A percentile compares a stretch with the other conserved stretches of the same genome.
phyloP scores from a whole-genome alignment of 306 rosid genomes.

The Cucurbita ficifolia region DNA sequence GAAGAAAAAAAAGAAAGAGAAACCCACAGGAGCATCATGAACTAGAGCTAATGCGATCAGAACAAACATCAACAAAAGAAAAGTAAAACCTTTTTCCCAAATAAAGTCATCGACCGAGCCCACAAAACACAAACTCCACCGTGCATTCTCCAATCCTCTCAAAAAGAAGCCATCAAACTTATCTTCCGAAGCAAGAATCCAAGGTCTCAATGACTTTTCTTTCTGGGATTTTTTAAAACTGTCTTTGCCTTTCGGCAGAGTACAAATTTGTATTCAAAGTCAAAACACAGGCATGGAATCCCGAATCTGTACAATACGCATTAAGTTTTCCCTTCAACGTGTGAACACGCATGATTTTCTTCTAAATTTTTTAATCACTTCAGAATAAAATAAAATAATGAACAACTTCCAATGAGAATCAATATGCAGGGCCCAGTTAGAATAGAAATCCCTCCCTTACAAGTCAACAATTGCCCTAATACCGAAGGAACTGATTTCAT shows the following conservation, averaged over 20 bases:
- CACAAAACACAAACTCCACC: constrained; percentile 45
- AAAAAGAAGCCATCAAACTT: constrained; percentile 21
- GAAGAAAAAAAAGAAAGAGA: constrained; percentile 23
- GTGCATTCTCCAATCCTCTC: constrained; percentile 31
- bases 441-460: background rate
- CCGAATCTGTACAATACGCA: background rate
- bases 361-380: background rate
- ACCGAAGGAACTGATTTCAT: background rate
- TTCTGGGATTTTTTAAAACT: constrained; percentile 11
- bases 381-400: background rate
- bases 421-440: background rate
- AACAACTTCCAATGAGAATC: background rate
- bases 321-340: constrained; percentile 4
- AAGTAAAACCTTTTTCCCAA: constrained; percentile 37
- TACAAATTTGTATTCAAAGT: constrained; percentile 15
- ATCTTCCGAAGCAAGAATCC: constrained; percentile 55
- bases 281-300: background rate
- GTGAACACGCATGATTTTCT: constrained; percentile 20
- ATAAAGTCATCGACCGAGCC: constrained; percentile 44
- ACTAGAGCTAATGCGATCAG: constrained; percentile 13
- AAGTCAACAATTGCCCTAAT: background rate
- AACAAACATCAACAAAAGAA: constrained; percentile 7
- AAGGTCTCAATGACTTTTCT: constrained; percentile 25
- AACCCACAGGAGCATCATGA: constrained; percentile 20
- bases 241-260: constrained; percentile 6